These are phyloP conservation scores for Tetradesmus lagerheimii DNA, from an alignment of 139 green algal genomes.

Conservation along the genomic window DNA sequence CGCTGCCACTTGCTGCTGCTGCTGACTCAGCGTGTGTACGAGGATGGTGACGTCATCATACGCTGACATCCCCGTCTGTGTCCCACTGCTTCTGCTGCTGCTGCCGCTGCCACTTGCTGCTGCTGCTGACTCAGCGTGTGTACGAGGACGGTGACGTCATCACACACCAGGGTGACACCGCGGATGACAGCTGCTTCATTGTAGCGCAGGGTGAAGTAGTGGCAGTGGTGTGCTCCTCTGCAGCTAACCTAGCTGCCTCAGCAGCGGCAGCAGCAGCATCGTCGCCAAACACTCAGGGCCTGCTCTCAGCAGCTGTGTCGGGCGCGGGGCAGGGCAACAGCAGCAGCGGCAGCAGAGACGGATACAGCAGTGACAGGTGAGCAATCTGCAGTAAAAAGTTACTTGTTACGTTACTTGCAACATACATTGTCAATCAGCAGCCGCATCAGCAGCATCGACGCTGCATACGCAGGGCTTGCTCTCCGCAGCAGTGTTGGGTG, in stretches of 20 bases:
- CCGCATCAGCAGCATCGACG: neutral
- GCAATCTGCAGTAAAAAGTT: too few species aligned
- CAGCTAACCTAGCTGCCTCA: neutral
- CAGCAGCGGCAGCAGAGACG: neutral
- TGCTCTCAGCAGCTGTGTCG: neutral
- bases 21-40: constrained; percentile 4
- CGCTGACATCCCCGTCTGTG: too few species aligned
- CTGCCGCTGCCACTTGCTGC: neutral
- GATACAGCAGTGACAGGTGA: too few species aligned
- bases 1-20: too few species aligned
- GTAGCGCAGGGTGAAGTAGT: neutral
- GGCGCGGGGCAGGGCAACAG: neutral
- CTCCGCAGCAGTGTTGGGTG: neutral
- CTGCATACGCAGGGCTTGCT: neutral
- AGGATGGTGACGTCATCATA: constrained; percentile 27
- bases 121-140: constrained; percentile 3
- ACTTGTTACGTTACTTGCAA: too few species aligned
- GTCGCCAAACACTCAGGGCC: neutral
- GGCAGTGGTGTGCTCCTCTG: neutral
- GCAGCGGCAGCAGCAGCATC: neutral
- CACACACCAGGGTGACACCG: neutral
- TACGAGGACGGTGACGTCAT: constrained; percentile 40
- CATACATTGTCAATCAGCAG: too few species aligned
- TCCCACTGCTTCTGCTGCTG: too few species aligned
- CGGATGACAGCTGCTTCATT: constrained; percentile 24